A percentile compares a stretch with the other conserved stretches of the same genome.
Evolutionary conservation across 116 monocot species (phyloP).

Genomic region (Papilionanthe hybrid): DNA sequence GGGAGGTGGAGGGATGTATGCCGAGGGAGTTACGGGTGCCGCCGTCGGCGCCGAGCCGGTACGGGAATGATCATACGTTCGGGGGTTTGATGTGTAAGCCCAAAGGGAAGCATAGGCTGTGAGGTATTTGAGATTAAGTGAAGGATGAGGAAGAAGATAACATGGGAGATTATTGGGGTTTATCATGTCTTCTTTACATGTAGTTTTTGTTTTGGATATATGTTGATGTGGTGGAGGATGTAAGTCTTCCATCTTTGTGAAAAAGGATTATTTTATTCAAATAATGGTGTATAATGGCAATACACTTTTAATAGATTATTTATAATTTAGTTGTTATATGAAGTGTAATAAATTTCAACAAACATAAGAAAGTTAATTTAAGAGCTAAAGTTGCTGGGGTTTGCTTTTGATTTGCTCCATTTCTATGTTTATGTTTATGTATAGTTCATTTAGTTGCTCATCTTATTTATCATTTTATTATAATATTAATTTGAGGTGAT

Average conservation of each 20-base stretch:
- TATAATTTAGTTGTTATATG: no score
- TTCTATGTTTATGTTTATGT: no score
- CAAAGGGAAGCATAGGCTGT: slow-evolving; percentile 7
- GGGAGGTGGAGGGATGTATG: slow-evolving; percentile 11
- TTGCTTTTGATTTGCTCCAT: no score
- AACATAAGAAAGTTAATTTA: no score
- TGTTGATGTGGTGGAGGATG: not conserved
- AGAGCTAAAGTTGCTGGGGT: no score
- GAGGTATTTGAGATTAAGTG: not conserved
- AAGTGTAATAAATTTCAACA: no score
- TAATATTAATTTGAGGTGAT: no score
- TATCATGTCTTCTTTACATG: not conserved
- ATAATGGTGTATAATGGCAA: no score
- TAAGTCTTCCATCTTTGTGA: not conserved
- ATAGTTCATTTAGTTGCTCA: no score
- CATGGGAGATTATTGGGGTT: not conserved
- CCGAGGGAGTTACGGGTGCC: slow-evolving; percentile 7
- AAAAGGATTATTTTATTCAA: no score
- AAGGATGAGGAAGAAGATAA: not conserved
- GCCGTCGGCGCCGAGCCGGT: slow-evolving; percentile 13
- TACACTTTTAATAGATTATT: no score
- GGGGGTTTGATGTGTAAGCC: slow-evolving; percentile 2
- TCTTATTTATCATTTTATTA: no score
- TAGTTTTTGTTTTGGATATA: not conserved
- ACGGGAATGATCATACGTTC: not conserved